Base-by-base conservation (phyloP, 2,329 filamentous ascomycete genomes). In the Apiospora koreana region DNA sequence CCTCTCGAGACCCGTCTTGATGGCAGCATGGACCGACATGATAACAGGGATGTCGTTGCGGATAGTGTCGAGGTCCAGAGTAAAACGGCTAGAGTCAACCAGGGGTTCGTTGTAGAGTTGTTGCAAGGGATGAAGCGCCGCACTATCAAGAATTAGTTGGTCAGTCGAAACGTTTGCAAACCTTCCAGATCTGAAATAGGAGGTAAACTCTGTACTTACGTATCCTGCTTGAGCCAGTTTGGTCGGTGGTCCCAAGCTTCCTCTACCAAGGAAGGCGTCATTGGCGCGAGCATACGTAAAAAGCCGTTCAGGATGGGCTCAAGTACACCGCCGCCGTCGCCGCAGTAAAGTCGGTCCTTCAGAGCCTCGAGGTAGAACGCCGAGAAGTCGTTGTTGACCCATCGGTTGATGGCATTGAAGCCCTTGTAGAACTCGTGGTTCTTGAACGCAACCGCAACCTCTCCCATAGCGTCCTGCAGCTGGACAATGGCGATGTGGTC, bases 301-400 rank as follows among this genome's bases (percentile, higher is more conserved):
- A 98, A 84, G 45, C 94, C 90, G 7, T 89, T 82, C 72, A 95
- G 90, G 69, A 98, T 88, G 38, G 88, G 85, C 74, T 89, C 87
- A 65, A 93, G 81, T 5, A 88, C 85, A 65, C 92, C 92, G 18
- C 88, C 86, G 18, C 88, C 88, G 71, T 91, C 88, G 41, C 93
- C 93, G 64, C 95, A 96, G 83, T 99, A 99, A 1, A 98, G 85
- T 3, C 94, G 87, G 77, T 99, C 96, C 81, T 99, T 99, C 76
- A 95, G 86, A 0, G 93, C 91, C 81, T 99, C 96, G 70, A 99
- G 89, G 80, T 98, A 99, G 80, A 98, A 97, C 0, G 95, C 92
- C 0, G 94, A 98, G 31, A 99, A 86, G 74, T 98, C 93, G 31
- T 87, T 90, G 69, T 91, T 90, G 71, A 97, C 87, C 91, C 95